Evolutionary conservation across 768 basidiomycete species (phyloP).

Genomic region (Serendipita vermifera): DNA sequence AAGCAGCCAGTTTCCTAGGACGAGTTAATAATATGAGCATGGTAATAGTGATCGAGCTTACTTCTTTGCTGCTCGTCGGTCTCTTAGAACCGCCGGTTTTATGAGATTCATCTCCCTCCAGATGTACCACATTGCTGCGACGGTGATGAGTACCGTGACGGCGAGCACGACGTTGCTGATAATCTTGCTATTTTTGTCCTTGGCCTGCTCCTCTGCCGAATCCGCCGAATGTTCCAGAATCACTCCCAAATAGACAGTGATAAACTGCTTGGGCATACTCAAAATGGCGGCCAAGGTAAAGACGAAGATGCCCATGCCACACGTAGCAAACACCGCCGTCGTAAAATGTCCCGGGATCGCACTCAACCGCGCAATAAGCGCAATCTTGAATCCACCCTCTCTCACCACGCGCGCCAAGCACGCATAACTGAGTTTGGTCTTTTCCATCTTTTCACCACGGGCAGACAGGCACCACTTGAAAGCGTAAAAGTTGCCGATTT

Average conservation of each 20-base stretch:
- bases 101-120: conserved; percentile 46
- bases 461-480: conserved; percentile 70
- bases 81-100: conserved; percentile 20
- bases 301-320: conserved; percentile 69
- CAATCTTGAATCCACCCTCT: conserved; percentile 80
- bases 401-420: conserved; percentile 49
- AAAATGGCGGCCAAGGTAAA: conserved; percentile 71
- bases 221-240: conserved; percentile 20
- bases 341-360: conserved; percentile 86
- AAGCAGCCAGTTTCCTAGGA: background rate
- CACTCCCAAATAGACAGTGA: conserved; percentile 79
- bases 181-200: conserved; percentile 40
- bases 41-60: background rate
- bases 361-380: conserved; percentile 60
- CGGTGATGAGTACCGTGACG: conserved; percentile 56
- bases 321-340: conserved; percentile 77
- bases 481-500: conserved; percentile 78
- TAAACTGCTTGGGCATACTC: conserved; percentile 81
- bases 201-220: conserved; percentile 18
- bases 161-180: conserved; percentile 57
- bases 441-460: conserved; percentile 58
- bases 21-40: background rate
- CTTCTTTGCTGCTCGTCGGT: conserved; percentile 11
- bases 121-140: conserved; percentile 77
- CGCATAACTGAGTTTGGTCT: conserved; percentile 33